These are phyloP conservation scores for Candida ulmi DNA, from an alignment of 805 yeast genomes.

Conservation along the genomic window DNA sequence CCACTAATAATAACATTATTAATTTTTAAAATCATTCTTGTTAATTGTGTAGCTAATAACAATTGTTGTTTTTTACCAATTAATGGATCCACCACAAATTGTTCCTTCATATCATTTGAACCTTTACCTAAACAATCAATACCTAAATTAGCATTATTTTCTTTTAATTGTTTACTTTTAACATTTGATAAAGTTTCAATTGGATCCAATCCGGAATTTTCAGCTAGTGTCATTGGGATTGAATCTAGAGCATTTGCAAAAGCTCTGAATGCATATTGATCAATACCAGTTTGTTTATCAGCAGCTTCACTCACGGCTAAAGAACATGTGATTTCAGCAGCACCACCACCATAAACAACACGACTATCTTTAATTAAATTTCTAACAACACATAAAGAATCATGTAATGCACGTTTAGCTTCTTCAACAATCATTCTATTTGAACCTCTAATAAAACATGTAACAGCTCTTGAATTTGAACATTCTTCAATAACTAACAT, in stretches of 20 bases:
- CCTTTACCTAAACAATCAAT: slow-evolving; percentile 92
- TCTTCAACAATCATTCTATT: slow-evolving; percentile 98
- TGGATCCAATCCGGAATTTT: slow-evolving; percentile 93
- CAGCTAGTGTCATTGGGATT: slow-evolving; percentile 93
- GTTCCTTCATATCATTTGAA: slow-evolving; percentile 86
- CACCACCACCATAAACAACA: slow-evolving; percentile 99
- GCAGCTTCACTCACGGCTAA: slow-evolving; percentile 88
- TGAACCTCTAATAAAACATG: slow-evolving; percentile 91
- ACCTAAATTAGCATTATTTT: slow-evolving; percentile 67
- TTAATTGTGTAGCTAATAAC: slow-evolving; percentile 90
- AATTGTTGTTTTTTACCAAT: slow-evolving; percentile 97
- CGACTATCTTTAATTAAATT: slow-evolving; percentile 87
- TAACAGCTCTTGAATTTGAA: slow-evolving; percentile 81
- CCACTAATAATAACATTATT: slow-evolving; percentile 94
- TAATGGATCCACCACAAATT: slow-evolving; percentile 93
- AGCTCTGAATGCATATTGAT: slow-evolving; percentile 96
- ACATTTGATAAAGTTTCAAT: slow-evolving; percentile 82
- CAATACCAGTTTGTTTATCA: slow-evolving; percentile 89
- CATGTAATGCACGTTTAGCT: slow-evolving; percentile 93
- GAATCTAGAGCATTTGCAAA: slow-evolving; percentile 87
- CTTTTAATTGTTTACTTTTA: slow-evolving; percentile 80
- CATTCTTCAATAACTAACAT: slow-evolving; percentile 94
- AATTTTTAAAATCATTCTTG: slow-evolving; percentile 96
- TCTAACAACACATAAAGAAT: slow-evolving; percentile 94
- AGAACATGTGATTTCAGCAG: slow-evolving; percentile 93